A percentile compares a stretch with the other conserved stretches of the same genome.
phyloP scores from a whole-genome alignment of 371 early-diverging fungal genomes.

The Mycotypha africana region DNA sequence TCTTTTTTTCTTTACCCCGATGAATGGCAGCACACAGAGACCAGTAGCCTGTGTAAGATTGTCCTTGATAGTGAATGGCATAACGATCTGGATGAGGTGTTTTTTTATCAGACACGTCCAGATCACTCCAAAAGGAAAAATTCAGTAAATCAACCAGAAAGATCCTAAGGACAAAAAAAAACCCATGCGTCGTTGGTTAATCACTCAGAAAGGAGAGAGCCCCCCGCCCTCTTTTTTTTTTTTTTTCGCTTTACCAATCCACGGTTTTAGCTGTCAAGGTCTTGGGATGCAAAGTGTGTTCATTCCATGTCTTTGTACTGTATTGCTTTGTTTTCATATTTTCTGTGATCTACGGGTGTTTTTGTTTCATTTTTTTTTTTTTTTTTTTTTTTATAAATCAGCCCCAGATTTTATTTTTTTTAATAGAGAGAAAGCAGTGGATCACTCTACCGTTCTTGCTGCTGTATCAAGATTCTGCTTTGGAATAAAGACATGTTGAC shows the following conservation, averaged over 20 bases:
- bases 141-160: slow-evolving; percentile 82
- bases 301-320: slow-evolving; percentile 69
- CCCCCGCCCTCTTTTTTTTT: too few species aligned
- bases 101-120: slow-evolving; percentile 44
- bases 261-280: slow-evolving; percentile 49
- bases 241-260: slow-evolving; percentile 67
- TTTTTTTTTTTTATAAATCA: not conserved
- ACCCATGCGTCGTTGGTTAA: too few species aligned
- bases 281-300: slow-evolving; percentile 69
- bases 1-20: slow-evolving; percentile 39
- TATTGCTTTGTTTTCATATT: slow-evolving; percentile 62
- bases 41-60: slow-evolving; percentile 83
- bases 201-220: too few species aligned
- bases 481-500: slow-evolving; percentile 60
- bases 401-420: not conserved
- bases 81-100: slow-evolving; percentile 52
- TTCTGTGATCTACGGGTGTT: slow-evolving; percentile 42
- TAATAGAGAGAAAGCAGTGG: too few species aligned
- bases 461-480: slow-evolving; percentile 49
- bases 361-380: not conserved
- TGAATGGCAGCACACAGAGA: slow-evolving; percentile 78
- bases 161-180: slow-evolving; percentile 57
- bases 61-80: slow-evolving; percentile 56
- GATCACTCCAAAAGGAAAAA: slow-evolving; percentile 87
- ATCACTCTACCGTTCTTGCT: slow-evolving; percentile 41